These are phyloP conservation scores for Solanum etuberosum DNA, from an alignment of 257 asterid genomes.

Conservation along the genomic window DNA sequence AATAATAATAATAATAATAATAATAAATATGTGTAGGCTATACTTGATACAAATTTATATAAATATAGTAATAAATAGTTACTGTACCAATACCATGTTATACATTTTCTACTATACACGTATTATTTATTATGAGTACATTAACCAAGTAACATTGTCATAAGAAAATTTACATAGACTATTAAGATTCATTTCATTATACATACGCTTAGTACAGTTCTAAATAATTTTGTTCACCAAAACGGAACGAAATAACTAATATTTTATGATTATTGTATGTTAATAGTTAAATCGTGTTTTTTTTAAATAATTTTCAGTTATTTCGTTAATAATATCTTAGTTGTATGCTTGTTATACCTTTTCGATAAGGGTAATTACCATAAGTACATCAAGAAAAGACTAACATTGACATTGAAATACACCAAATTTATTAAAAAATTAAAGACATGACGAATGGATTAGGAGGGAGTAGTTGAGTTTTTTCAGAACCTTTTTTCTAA, in stretches of 20 bases:
- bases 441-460: constrained; percentile 4
- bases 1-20: no score
- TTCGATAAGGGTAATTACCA: neutral
- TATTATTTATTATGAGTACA: no score
- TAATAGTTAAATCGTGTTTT: neutral
- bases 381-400: neutral
- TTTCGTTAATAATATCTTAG: neutral
- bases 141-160: no score
- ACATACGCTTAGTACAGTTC: fast-evolving
- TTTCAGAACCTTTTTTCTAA: neutral
- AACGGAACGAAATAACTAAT: neutral
- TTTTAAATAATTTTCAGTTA: neutral
- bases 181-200: no score
- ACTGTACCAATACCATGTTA: neutral
- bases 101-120: neutral
- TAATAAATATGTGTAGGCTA: no score
- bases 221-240: neutral
- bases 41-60: no score
- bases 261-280: neutral
- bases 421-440: neutral
- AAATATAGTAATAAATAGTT: no score
- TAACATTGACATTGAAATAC: neutral
- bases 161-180: no score
- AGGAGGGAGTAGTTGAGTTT: constrained; percentile 33
- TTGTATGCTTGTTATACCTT: neutral